These are phyloP conservation scores for Daphne laureola DNA, from an alignment of 441 rosid species.

Conservation along the genomic window DNA sequence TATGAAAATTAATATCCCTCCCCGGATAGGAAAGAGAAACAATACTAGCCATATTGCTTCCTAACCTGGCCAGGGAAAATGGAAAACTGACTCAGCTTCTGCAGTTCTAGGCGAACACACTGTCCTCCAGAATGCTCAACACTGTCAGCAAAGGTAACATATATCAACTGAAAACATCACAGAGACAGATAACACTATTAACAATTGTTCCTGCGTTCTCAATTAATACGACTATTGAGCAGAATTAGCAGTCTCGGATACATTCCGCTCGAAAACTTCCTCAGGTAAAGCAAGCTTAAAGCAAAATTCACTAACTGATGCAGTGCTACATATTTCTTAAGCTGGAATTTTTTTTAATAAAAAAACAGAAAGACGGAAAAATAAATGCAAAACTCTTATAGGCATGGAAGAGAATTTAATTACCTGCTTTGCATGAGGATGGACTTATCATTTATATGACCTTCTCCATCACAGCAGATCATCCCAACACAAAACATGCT, in stretches of 20 bases:
- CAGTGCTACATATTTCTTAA: no score
- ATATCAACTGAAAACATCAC: constrained; percentile 8
- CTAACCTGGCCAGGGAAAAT: constrained; percentile 96
- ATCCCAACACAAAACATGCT: constrained; percentile 83
- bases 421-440: constrained; percentile 91
- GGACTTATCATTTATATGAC: constrained; percentile 86
- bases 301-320: no score
- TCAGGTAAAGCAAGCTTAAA: no score
- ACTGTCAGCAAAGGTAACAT: constrained; percentile 33
- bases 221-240: no score
- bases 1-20: constrained; percentile 12
- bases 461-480: constrained; percentile 97
- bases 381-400: no score
- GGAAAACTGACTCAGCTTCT: constrained; percentile 65
- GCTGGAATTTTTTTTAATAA: no score
- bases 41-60: constrained; percentile 10
- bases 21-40: constrained; percentile 7
- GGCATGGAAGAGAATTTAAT: neutral
- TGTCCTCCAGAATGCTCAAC: constrained; percentile 86
- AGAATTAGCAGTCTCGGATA: no score
- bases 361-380: no score
- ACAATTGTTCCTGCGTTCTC: no score
- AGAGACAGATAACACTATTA: no score
- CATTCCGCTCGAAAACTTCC: no score
- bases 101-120: constrained; percentile 72